Conservation (phyloP, 2,329 filamentous ascomycete genomes). For the Alternaria gansuensis region DNA sequence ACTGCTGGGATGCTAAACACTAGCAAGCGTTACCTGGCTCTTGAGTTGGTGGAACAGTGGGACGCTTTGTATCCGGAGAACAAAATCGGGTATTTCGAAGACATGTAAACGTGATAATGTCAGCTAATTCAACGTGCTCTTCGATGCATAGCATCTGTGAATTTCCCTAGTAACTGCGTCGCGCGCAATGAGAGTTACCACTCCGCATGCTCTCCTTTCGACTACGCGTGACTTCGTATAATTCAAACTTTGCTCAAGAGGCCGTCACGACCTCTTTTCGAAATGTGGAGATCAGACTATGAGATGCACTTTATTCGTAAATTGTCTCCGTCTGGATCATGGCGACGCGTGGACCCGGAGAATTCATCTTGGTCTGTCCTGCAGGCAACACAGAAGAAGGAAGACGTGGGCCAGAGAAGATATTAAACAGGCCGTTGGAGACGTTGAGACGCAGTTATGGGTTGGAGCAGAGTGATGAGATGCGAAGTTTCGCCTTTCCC, state of each 20-base stretch:
- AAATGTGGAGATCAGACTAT: not conserved
- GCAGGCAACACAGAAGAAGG: not conserved
- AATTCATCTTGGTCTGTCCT: not conserved
- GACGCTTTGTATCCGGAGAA: not conserved
- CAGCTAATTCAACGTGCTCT: not conserved
- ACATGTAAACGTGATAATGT: not conserved
- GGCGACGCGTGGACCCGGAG: not conserved
- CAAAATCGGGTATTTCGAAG: not conserved
- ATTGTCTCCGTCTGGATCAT: not conserved
- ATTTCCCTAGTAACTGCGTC: too few species aligned
- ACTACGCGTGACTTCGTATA: not conserved
- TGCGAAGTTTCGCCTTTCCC: not conserved
- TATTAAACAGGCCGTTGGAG: not conserved
- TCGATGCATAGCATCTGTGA: too few species aligned
- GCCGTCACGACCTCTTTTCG: not conserved
- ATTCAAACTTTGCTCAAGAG: too few species aligned
- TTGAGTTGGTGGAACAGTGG: slow-evolving; percentile 4
- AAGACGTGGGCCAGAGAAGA: not conserved
- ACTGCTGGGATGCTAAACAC: not conserved
- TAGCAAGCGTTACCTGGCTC: not conserved
- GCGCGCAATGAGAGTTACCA: too few species aligned
- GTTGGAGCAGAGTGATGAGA: not conserved
- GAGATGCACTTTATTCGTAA: not conserved
- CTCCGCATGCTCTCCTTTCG: not conserved
- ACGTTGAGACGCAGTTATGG: not conserved